phyloP scores from a whole-genome alignment of 2,329 filamentous ascomycete species.

The Xylaria sp. region DNA sequence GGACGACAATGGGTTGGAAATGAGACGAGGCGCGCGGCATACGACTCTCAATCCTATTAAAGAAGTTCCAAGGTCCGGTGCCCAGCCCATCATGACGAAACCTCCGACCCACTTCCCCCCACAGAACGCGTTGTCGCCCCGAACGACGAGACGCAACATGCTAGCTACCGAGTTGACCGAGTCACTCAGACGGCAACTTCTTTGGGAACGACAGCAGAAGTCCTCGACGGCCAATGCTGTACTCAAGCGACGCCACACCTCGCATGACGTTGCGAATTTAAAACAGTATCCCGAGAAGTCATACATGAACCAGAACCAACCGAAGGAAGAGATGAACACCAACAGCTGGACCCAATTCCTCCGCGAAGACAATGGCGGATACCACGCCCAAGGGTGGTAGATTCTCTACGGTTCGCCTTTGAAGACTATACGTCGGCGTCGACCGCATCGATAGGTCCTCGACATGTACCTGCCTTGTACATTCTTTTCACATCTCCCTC shows the following conservation, averaged over 20 bases:
- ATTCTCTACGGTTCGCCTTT: not conserved
- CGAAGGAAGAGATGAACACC: slow-evolving; percentile 56
- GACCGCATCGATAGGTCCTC: slow-evolving; percentile 17
- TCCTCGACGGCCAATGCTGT: slow-evolving; percentile 83
- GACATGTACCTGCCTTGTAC: slow-evolving; percentile 27
- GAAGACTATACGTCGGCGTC: slow-evolving; percentile 13
- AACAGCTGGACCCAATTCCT: slow-evolving; percentile 84
- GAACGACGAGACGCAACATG: slow-evolving; percentile 93
- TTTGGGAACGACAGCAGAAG: slow-evolving; percentile 95
- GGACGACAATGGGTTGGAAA: slow-evolving; percentile 57
- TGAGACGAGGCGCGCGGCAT: slow-evolving; percentile 54
- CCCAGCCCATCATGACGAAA: slow-evolving; percentile 74
- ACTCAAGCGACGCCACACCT: slow-evolving; percentile 83
- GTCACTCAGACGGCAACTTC: slow-evolving; percentile 81
- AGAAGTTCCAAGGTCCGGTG: slow-evolving; percentile 59
- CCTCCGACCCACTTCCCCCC: slow-evolving; percentile 56
- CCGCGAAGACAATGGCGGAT: slow-evolving; percentile 74
- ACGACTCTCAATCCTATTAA: slow-evolving; percentile 49
- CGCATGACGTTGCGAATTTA: slow-evolving; percentile 84
- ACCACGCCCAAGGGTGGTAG: slow-evolving; percentile 83
- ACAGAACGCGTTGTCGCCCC: slow-evolving; percentile 76
- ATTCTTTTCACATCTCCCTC: slow-evolving; percentile 24
- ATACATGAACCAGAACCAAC: slow-evolving; percentile 55
- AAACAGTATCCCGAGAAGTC: slow-evolving; percentile 70
- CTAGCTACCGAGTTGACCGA: slow-evolving; percentile 90